Conservation (phyloP, 164 flowering plant genomes). For the Nelumbo lutea region DNA sequence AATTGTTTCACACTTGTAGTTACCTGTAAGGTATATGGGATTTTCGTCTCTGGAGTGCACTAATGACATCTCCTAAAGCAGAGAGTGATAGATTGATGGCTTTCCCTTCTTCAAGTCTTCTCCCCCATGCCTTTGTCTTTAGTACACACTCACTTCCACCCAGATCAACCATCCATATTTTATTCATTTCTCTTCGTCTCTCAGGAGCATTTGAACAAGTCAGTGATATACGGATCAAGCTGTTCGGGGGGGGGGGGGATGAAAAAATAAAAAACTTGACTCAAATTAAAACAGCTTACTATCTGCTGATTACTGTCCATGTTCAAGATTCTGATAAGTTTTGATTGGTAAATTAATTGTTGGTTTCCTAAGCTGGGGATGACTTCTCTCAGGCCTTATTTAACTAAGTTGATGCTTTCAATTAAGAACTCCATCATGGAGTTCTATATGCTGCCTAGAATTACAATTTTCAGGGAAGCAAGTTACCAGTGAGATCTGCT, state of each 20-base stretch:
- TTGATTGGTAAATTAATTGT: slow-evolving; percentile 1
- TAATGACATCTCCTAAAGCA: slow-evolving; percentile 68
- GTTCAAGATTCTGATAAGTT: neutral
- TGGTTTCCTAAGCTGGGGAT: neutral
- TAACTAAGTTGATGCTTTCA: neutral
- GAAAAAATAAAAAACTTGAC: neutral
- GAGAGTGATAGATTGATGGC: slow-evolving; percentile 71
- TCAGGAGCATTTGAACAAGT: slow-evolving; percentile 38
- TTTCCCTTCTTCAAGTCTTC: slow-evolving; percentile 67
- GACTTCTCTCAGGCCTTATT: neutral
- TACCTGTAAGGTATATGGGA: slow-evolving; percentile 64
- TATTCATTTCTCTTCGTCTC: slow-evolving; percentile 46
- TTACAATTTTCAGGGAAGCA: slow-evolving; percentile 3
- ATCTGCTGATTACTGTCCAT: slow-evolving; percentile 4
- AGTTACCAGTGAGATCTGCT: slow-evolving; percentile 74
- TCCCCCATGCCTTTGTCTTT: slow-evolving; percentile 57
- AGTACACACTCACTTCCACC: slow-evolving; percentile 73
- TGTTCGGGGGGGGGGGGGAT: slow-evolving; percentile 15
- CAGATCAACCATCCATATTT: slow-evolving; percentile 69
- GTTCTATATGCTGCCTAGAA: slow-evolving; percentile 1
- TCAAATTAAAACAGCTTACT: neutral
- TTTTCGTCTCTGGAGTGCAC: slow-evolving; percentile 50
- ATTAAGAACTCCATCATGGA: neutral
- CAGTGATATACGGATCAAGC: slow-evolving; percentile 54
- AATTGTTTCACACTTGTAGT: slow-evolving; percentile 1